Evolutionary conservation across 208 protist genomes (phyloP).

Genomic region (Crithidia fasciculata): DNA sequence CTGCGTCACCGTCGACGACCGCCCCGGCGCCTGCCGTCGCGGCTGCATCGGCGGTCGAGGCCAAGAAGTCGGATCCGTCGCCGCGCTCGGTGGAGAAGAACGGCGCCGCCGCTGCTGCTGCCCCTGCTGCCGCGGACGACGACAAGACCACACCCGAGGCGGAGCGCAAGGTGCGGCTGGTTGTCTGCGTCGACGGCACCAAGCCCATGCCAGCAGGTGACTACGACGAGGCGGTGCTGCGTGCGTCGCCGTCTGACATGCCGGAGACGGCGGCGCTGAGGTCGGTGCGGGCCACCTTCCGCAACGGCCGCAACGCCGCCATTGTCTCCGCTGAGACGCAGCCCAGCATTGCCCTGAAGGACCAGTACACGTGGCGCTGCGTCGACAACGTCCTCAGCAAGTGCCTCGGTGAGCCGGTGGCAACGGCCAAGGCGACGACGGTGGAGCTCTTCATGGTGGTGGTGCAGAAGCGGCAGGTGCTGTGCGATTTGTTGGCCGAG

Average conservation of each 20-base stretch:
- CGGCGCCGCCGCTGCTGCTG: not conserved
- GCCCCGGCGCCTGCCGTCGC: not conserved
- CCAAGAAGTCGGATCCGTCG: constrained; percentile 9
- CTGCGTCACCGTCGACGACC: not conserved
- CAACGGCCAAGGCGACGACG: constrained; percentile 18
- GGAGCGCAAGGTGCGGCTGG: constrained; percentile 26
- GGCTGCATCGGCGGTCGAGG: not conserved
- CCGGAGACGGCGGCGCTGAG: constrained; percentile 37
- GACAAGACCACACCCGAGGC: constrained; percentile 3
- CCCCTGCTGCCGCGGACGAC: not conserved
- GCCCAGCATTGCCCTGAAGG: constrained; percentile 23
- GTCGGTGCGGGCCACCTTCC: constrained; percentile 22
- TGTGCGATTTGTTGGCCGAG: constrained; percentile 51
- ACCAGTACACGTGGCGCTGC: constrained; percentile 52
- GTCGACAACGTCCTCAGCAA: constrained; percentile 34
- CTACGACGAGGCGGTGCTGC: constrained; percentile 38
- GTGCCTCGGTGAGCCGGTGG: constrained; percentile 20
- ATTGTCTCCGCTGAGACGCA: constrained; percentile 54
- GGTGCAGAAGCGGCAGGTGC: constrained; percentile 52
- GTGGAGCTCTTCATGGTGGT: constrained; percentile 60
- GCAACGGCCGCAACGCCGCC: constrained; percentile 41
- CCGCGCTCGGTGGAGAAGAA: constrained; percentile 4
- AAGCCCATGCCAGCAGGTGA: constrained; percentile 11
- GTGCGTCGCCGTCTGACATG: constrained; percentile 4
- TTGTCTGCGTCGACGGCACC: constrained; percentile 30